These are phyloP conservation scores for Collybia mongolica DNA, from an alignment of 768 basidiomycete genomes.

Conservation along the genomic window DNA sequence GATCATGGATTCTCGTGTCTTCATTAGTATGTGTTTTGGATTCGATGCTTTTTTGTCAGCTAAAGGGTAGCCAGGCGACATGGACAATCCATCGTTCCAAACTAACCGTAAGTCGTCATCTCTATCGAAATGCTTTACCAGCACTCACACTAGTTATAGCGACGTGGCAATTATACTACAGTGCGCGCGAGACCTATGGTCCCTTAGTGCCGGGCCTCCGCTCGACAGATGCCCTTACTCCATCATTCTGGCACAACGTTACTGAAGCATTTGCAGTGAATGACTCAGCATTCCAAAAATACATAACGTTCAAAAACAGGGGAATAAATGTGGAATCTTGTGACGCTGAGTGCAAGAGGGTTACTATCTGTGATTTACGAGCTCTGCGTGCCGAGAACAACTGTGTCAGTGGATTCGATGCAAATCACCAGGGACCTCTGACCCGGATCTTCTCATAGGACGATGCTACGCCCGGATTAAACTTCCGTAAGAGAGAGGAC, in stretches of 20 bases:
- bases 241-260: conserved; percentile 61
- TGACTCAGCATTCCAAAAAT: conserved; percentile 43
- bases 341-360: conserved; percentile 34
- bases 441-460: background rate
- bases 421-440: background rate
- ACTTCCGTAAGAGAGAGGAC: conserved; percentile 17
- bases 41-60: background rate
- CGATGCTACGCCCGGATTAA: conserved; percentile 18
- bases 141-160: conserved; percentile 26
- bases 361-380: conserved; percentile 42
- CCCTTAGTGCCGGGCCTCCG: conserved; percentile 36
- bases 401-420: conserved; percentile 31
- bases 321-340: conserved; percentile 34
- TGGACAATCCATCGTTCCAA: conserved; percentile 44
- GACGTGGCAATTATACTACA: conserved; percentile 55
- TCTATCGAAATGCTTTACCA: background rate
- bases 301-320: conserved; percentile 42
- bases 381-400: conserved; percentile 41
- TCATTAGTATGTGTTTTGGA: conserved; percentile 36
- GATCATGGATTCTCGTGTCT: conserved; percentile 56
- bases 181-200: conserved; percentile 52
- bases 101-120: conserved; percentile 33
- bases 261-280: conserved; percentile 52
- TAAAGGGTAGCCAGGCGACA: conserved; percentile 30
- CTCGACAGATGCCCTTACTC: conserved; percentile 36